A percentile compares a stretch with the other conserved stretches of the same genome.
phyloP scores from a whole-genome alignment of 306 rosid genomes.

The Abrus precatorius region DNA sequence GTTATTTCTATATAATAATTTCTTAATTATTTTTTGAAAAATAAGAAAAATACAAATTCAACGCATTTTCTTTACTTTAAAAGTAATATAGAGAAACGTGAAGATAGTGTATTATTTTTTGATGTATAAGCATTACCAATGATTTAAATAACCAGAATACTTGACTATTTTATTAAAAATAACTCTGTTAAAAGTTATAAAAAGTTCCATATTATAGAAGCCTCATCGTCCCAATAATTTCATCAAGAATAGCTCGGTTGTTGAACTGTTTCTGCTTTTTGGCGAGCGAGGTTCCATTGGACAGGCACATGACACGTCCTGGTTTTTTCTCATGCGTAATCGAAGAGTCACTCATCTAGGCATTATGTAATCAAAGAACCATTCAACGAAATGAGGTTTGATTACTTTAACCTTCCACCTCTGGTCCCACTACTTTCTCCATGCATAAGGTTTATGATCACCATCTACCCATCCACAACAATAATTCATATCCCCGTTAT shows the following conservation, averaged over 20 bases:
- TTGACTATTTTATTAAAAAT: neutral
- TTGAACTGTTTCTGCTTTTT: constrained; percentile 10
- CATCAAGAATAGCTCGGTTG: neutral
- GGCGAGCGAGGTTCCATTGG: constrained; percentile 1
- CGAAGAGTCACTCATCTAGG: constrained; percentile 49
- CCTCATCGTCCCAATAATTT: neutral
- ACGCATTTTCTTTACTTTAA: neutral
- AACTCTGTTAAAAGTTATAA: neutral
- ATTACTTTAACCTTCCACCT: constrained; percentile 49
- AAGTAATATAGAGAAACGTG: neutral
- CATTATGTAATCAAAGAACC: constrained; percentile 55
- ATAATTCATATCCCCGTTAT: constrained; percentile 41
- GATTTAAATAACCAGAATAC: neutral
- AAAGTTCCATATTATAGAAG: neutral
- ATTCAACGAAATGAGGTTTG: constrained; percentile 49
- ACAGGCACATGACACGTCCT: constrained; percentile 40
- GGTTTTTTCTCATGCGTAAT: constrained; percentile 37
- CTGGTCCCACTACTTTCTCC: constrained; percentile 60
- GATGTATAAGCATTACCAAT: neutral
- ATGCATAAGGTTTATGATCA: constrained; percentile 47
- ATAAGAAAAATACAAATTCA: neutral
- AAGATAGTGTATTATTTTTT: neutral
- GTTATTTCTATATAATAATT: neutral
- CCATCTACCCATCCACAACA: constrained; percentile 51
- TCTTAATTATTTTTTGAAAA: neutral